Base-by-base conservation (phyloP, 2,329 filamentous ascomycete genomes). In the Microcyclospora pomicola region DNA sequence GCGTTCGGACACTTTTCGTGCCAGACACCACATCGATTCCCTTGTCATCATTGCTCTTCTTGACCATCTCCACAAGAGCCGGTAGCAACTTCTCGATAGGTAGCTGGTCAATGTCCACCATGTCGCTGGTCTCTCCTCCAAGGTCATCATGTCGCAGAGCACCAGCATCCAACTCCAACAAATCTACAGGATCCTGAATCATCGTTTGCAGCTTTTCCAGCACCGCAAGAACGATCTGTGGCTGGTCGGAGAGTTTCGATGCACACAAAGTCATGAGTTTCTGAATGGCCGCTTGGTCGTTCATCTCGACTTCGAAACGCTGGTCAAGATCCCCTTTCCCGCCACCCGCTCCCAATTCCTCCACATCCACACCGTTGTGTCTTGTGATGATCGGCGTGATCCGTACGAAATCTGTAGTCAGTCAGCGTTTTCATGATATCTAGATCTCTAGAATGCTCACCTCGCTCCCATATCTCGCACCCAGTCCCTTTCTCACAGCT, bases 351-450 rank as follows among this genome's bases (percentile, higher is more conserved):
- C 85, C 86, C 6, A 78, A 52, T 55, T 95, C 88, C 2, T 67
- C 68, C 27, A 93, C 63, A 10, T 45, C 40, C 11, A 37, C 27
- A 30, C 49, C 46, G 9, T 52, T 42, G 1, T 64, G 52, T 19
- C 78, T 75, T 4, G 77, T 75, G 12, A 94, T 71, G 31, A 95
- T 77, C 0, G 87, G 87, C 6, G 74, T 75, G 37, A 95, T 88
- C 52, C 73, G 78, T 6, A 95, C 79, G 0, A 82, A 71, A 0
- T 71, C 53, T 56, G 31, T 9, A 55, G 29, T 62, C 62, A 36
- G 56, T 9, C 47, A 55, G 6, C 56, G 13, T n/a, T 27, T 15
- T 27, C 15, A 14, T 11, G n/a, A 14, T 2, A 29, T n/a, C n/a
- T n/a, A n/a, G n/a, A 24, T 4, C 7, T 24, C 5, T 24, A 24